Base-by-base conservation (phyloP, 306 rosid species). In the Senna siamea region DNA sequence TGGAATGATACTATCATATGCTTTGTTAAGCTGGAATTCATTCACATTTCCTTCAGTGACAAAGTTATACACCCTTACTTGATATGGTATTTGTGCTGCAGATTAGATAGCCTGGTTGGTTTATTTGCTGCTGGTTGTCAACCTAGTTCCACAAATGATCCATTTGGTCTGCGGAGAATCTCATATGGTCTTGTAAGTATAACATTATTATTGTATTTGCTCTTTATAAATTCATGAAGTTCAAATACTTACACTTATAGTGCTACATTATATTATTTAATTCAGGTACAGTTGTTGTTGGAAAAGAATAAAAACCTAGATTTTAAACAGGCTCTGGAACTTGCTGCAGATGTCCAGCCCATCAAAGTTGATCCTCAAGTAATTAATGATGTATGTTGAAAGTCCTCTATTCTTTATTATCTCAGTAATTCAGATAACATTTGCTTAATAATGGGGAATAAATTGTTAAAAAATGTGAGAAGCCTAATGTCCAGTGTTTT, bases 21-120 rank as follows among this genome's bases (percentile, higher is more conserved):
- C 57, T 47, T 63, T 32, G 30, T 53, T 55, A 62, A 44, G 58
- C 61, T 66, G 2, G 52, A 57, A 51, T 55, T n/a, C n/a, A 44
- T 71, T 18, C 18, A 18, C 20, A 56, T 61, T 47, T 66, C 19
- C 60, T 30, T 70, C 35, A 37, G 30, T 69, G 10, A 18, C 37
- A 5, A 58, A 46, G 59, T 51, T 64, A 61, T 54, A 12, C 47
- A 54, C 70, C 81, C 77, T 80, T 46, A 75, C 9, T 55, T 56
- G 66, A 59, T 74, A 41, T 77, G 75, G 57, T 78, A 32, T 48
- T 51, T 66, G 61, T 84, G 60, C 37, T 88, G 81, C 96, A 91
- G 98, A 84, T 91, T 91, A 76, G 97, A 89, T 84, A 93, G 96
- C 81, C 92, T 93, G 74, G 86, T 87, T n/a, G 97, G 98, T 75